A percentile compares a stretch with the other conserved stretches of the same genome.
Conservation (phyloP, 179 eudicot genomes). For the Vitellaria paradoxa region DNA sequence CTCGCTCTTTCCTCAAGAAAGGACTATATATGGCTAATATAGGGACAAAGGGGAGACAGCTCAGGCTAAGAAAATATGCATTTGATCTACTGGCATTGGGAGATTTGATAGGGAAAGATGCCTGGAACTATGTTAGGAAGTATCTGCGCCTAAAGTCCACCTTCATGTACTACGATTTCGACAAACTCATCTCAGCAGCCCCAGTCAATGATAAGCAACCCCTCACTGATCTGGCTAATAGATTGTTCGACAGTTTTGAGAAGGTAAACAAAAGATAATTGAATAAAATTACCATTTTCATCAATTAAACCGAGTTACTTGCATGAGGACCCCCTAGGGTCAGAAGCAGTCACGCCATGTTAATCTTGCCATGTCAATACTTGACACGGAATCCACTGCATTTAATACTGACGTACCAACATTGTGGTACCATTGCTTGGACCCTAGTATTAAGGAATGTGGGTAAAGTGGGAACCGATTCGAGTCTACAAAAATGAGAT, state of each 20-base stretch:
- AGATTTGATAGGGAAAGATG: constrained; percentile 39
- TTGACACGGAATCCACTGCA: too few species aligned
- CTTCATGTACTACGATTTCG: constrained; percentile 79
- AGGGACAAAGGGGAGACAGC: constrained; percentile 53
- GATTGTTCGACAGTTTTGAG: constrained; percentile 66
- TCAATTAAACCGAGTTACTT: not conserved
- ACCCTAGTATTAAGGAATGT: too few species aligned
- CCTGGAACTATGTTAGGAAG: constrained; percentile 45
- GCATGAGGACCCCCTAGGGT: too few species aligned
- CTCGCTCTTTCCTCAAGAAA: constrained; percentile 65
- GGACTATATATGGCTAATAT: constrained; percentile 72
- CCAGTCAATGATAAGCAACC: constrained; percentile 54
- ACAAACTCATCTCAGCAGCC: constrained; percentile 71
- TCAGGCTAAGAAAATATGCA: constrained; percentile 59
- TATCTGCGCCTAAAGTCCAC: constrained; percentile 70
- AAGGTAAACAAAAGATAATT: constrained; percentile 38
- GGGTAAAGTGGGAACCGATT: too few species aligned
- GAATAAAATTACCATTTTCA: not conserved
- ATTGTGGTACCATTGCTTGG: too few species aligned
- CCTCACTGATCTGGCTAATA: constrained; percentile 71
- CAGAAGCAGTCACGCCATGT: too few species aligned
- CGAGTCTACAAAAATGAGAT: too few species aligned
- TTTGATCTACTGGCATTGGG: constrained; percentile 83
- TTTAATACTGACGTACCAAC: too few species aligned
- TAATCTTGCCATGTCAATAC: too few species aligned